Base-by-base conservation (phyloP, 805 yeast genomes). In the Sugiyamaella floridensis region DNA sequence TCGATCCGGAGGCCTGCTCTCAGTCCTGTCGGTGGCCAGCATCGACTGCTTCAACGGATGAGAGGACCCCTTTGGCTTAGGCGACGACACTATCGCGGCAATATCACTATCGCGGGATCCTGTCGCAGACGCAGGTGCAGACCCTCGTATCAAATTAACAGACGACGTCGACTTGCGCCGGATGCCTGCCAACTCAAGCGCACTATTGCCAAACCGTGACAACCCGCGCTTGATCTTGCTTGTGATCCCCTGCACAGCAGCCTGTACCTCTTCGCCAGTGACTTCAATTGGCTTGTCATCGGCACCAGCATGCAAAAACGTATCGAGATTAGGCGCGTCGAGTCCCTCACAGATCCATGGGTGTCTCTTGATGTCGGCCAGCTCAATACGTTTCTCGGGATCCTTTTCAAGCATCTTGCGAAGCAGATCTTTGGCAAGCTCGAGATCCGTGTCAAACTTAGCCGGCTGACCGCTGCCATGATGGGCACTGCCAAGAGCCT, bases 171-270 rank as follows among this genome's bases (percentile, higher is more conserved):
- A 49, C 42, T 54, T 58, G n/a, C 63, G 51, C 16, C 65, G 52
- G 11, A 65, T 49, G 4, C 68, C 67, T 4, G 67, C 65, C 48
- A 63, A 49, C 37, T 61, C 65, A 34, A 65, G 50, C 0, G 68
- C 67, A 4, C 60, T 55, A 22, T 57, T 51, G 42, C 67, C 67
- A 18, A 65, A 48, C 47, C 72, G 73, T 4, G 76, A 68, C 4
- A 82, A 61, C 22, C 78, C 76, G 53, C 73, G 76, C 59, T 74
- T 79, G 43, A 88, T 74, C 51, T 83, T 75, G 48, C 80, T 77
- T 7, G 89, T 90, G 47, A 89, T 76, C n/a, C 96, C 96, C 37
- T 83, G 77, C 2, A 89, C 89, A 0, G 96, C 96, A 55, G 81
- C 78, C 56, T 82, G 78, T 7, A 86, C 76, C 55, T 89, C 96